Evolutionary conservation across 2,329 filamentous ascomycete genomes (phyloP).

Genomic region (Eurotiales sp.): DNA sequence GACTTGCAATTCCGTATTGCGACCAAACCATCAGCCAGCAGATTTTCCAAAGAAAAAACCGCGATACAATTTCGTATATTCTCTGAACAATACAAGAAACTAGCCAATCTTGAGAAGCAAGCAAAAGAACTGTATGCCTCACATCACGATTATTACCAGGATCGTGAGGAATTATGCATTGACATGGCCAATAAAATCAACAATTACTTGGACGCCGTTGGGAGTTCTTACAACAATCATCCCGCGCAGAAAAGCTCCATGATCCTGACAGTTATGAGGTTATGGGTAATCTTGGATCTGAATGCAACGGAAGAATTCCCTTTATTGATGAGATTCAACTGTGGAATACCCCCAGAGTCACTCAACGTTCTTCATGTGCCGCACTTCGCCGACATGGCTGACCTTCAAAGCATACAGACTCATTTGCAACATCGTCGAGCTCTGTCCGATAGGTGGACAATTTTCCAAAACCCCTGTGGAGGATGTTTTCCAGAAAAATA

Average conservation of each 20-base stretch:
- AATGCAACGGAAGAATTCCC: conserved; percentile 40
- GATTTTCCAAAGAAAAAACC: too few species aligned
- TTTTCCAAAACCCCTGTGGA: conserved; percentile 44
- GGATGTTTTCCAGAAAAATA: conserved; percentile 49
- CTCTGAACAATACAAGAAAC: not conserved
- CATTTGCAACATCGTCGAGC: conserved; percentile 44
- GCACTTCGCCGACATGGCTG: conserved; percentile 45
- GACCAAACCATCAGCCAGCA: not conserved
- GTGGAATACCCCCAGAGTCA: conserved; percentile 47
- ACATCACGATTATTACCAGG: too few species aligned
- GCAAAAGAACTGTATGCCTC: too few species aligned
- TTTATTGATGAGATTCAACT: conserved; percentile 50
- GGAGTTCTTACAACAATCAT: conserved; percentile 40
- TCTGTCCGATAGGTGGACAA: conserved; percentile 29
- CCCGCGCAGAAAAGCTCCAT: conserved; percentile 51
- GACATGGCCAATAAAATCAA: conserved; percentile 32
- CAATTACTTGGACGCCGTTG: conserved; percentile 32
- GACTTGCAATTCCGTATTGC: not conserved
- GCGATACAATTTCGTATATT: not conserved
- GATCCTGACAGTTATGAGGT: conserved; percentile 53
- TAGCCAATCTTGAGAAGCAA: not conserved
- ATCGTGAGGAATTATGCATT: conserved; percentile 23
- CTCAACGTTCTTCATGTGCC: conserved; percentile 56
- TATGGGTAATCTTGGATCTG: conserved; percentile 58
- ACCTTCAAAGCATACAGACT: conserved; percentile 48